These are phyloP conservation scores for Pyrenochaeta sp. DNA, from an alignment of 2,329 filamentous ascomycete genomes.

Conservation along the genomic window DNA sequence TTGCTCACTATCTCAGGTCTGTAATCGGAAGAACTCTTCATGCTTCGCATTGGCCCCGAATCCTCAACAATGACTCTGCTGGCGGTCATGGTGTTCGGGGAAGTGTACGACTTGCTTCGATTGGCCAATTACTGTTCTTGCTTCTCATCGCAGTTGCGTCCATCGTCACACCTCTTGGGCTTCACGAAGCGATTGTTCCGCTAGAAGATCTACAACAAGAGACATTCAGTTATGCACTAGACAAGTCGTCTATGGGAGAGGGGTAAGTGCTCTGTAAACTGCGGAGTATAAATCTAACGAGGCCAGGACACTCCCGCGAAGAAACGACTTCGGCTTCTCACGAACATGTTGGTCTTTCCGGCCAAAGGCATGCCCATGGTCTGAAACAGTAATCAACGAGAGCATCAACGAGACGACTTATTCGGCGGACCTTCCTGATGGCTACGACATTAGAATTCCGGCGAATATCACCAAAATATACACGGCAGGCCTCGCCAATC, in stretches of 20 bases:
- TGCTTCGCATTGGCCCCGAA: constrained; percentile 52
- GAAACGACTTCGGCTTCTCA: constrained; percentile 43
- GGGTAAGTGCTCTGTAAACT: constrained; percentile 11
- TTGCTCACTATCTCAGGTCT: constrained; percentile 48
- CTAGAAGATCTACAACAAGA: constrained; percentile 15
- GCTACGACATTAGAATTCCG: constrained; percentile 48
- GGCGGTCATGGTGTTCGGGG: constrained; percentile 42
- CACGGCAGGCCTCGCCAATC: constrained; percentile 44
- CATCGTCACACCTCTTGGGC: constrained; percentile 56
- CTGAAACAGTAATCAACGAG: constrained; percentile 11
- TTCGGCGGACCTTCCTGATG: constrained; percentile 19
- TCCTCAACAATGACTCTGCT: constrained; percentile 51
- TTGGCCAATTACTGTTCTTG: constrained; percentile 36
- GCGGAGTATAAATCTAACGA: background rate
- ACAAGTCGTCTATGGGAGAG: constrained; percentile 45
- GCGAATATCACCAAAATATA: constrained; percentile 46
- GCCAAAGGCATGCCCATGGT: constrained; percentile 31
- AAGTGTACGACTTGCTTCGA: constrained; percentile 32
- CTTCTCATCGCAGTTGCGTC: constrained; percentile 50
- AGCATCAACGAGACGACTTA: constrained; percentile 26
- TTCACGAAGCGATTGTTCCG: constrained; percentile 49
- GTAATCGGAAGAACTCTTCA: constrained; percentile 49
- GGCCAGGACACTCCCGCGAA: constrained; percentile 11
- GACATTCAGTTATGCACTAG: constrained; percentile 50
- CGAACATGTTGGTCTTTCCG: constrained; percentile 41